Percentiles rank a stretch among this genome's conserved stretches.
phyloP scores from a whole-genome alignment of 2,329 filamentous ascomycete genomes.

The Drechslerella coelobrocha region DNA sequence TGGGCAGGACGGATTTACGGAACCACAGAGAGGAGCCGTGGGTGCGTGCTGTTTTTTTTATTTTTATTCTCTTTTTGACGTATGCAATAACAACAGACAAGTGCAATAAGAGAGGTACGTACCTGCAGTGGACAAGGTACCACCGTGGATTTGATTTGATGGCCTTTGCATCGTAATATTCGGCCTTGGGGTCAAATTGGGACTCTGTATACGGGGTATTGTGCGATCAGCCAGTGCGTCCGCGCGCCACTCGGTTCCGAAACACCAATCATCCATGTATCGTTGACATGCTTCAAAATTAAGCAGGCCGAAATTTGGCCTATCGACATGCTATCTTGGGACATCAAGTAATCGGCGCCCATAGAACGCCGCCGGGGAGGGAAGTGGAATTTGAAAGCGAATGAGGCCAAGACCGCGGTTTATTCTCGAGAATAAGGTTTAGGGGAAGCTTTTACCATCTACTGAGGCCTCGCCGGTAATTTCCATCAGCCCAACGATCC shows the following conservation, averaged over 20 bases:
- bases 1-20: not conserved
- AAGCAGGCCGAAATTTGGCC: conserved; percentile 20
- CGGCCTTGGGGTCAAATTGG: conserved; percentile 73
- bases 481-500: conserved; percentile 86
- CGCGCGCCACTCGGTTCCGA: not conserved
- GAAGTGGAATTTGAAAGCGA: not conserved
- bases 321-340: conserved; percentile 12
- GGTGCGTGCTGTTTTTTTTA: not conserved
- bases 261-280: conserved; percentile 38
- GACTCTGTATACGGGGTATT: conserved; percentile 62
- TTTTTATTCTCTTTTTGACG: not conserved
- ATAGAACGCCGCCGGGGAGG: conserved; percentile 34
- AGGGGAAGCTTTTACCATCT: conserved; percentile 67
- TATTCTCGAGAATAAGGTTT: conserved; percentile 56
- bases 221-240: not conserved
- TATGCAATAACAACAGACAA: not conserved
- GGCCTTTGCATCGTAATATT: conserved; percentile 84
- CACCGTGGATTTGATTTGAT: conserved; percentile 75
- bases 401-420: conserved; percentile 4
- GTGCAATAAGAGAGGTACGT: not conserved
- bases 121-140: conserved; percentile 74
- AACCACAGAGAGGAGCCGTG: not conserved
- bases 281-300: conserved; percentile 23
- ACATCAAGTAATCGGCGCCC: conserved; percentile 13
- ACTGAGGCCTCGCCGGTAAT: conserved; percentile 83